Evolutionary conservation across 2,329 filamentous ascomycete genomes (phyloP), one percentile per base, ranked within the genome.

Genomic region (Ophiostoma angusticollis): DNA sequence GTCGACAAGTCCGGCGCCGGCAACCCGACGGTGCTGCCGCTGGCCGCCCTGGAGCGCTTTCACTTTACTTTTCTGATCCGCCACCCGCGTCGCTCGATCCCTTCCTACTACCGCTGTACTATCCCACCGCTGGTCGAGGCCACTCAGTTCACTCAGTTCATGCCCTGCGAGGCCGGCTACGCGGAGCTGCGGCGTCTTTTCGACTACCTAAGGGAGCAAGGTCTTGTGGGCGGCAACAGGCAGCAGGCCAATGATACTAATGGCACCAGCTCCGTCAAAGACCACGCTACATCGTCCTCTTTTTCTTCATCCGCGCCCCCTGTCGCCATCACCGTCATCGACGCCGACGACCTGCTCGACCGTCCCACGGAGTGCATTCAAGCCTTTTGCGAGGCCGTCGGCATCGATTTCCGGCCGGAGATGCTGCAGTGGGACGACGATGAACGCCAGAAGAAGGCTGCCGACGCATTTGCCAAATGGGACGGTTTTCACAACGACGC

Each of bases 21-120:
- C 71, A 96, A 96, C 60, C 89, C 87, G 1, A 93, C 86, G 1
- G 80, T 93, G 19, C 63, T 96, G 36, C 91, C 91, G 3, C 62
- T 73, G 21, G 74, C 76, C 22, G 64, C 84, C 43, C 67, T 96
- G 42, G 72, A 76, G 53, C 69, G 76, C 49, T 96, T 93, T 63
- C 86, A 95, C 60, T 96, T 89, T 64, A 84, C 87, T 17, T 96
- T 98, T 63, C 72, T 96, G 47, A 96, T 98, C 66, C 87, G 91
- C 41, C 86, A 96, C 58, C 91, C 91, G n/a, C 78, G 84, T 52
- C 78, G 77, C 55, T 82, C 84, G 52, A 87, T 96, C 48, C 91
- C 91, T 7, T 93, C 84, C 33, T 96, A 89, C 67, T 94, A 81
- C 69, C 81, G 89, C 50, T 96, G 89, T 71, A 93, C 84, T 35